Conservation (phyloP, 768 basidiomycete species). For the Lentinus brumalis region DNA sequence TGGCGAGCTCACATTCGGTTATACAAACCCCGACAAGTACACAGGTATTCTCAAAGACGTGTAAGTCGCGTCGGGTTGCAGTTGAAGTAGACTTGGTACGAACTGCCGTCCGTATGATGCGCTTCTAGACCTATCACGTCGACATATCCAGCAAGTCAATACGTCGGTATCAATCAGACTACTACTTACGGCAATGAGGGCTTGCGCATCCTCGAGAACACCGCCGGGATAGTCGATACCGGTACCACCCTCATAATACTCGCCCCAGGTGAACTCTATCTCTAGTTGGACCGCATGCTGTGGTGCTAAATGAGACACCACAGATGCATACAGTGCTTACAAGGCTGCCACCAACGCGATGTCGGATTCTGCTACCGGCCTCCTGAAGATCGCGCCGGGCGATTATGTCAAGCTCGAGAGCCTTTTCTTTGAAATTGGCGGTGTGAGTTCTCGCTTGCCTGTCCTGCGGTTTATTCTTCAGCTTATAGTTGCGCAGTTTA, state of each 20-base stretch:
- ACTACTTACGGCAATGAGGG: constrained; percentile 29
- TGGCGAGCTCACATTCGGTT: constrained; percentile 42
- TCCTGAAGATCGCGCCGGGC: constrained; percentile 30
- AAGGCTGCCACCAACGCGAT: constrained; percentile 33
- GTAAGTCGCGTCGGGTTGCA: constrained; percentile 15
- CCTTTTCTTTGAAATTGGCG: constrained; percentile 35
- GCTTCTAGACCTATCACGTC: constrained; percentile 30
- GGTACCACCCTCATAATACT: constrained; percentile 38
- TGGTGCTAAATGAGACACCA: background rate
- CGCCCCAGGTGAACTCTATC: constrained; percentile 24
- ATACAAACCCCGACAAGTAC: constrained; percentile 33
- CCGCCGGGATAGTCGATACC: constrained; percentile 39
- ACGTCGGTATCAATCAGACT: constrained; percentile 38
- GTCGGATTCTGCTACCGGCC: constrained; percentile 31
- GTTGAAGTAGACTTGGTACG: background rate
- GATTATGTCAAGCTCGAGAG: constrained; percentile 34
- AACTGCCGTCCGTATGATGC: background rate
- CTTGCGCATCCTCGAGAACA: constrained; percentile 20
- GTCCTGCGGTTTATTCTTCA: too few species aligned
- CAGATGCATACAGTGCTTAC: constrained; percentile 37
- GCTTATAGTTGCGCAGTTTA: too few species aligned
- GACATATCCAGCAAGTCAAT: constrained; percentile 32
- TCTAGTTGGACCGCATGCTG: background rate
- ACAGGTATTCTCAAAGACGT: too few species aligned
- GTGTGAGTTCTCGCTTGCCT: constrained; percentile 8